Conservation (phyloP, 352 stramenopile genomes). For the Peronospora belbahrii region DNA sequence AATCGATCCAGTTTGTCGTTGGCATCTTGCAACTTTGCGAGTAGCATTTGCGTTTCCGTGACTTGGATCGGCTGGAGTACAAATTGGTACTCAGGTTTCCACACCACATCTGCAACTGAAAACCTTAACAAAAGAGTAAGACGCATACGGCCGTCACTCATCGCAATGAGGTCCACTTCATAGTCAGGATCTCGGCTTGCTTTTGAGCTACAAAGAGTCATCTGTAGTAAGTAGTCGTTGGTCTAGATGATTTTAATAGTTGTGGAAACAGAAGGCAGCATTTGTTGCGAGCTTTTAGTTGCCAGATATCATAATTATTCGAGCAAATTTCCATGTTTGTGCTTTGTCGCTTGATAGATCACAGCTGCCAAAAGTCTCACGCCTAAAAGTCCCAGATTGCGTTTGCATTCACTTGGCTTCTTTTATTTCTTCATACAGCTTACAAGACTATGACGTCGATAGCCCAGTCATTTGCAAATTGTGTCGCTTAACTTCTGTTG, state of each 20-base stretch:
- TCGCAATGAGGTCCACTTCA: conserved; percentile 19
- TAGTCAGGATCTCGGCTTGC: conserved; percentile 2
- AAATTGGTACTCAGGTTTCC: conserved; percentile 26
- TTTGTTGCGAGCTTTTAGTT: background rate
- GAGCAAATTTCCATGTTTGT: too few species aligned
- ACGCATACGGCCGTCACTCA: conserved; percentile 20
- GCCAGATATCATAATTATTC: background rate
- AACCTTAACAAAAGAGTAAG: conserved; percentile 21
- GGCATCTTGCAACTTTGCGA: conserved; percentile 19
- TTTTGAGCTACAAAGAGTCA: conserved; percentile 6
- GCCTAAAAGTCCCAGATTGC: too few species aligned
- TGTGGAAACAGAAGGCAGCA: background rate
- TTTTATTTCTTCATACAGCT: too few species aligned
- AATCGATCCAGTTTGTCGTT: conserved; percentile 19
- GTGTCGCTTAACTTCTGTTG: too few species aligned
- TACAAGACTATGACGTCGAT: too few species aligned
- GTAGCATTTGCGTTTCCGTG: conserved; percentile 22
- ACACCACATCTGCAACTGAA: conserved; percentile 18
- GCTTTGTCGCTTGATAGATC: too few species aligned
- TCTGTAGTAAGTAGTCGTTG: conserved; percentile 13
- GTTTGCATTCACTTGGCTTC: too few species aligned
- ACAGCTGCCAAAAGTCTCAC: too few species aligned
- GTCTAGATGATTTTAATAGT: too few species aligned
- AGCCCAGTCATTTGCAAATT: too few species aligned
- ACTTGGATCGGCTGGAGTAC: conserved; percentile 22